A percentile compares a stretch with the other conserved stretches of the same genome.
phyloP scores from a whole-genome alignment of 306 rosid genomes.

The Sophora flavescens region DNA sequence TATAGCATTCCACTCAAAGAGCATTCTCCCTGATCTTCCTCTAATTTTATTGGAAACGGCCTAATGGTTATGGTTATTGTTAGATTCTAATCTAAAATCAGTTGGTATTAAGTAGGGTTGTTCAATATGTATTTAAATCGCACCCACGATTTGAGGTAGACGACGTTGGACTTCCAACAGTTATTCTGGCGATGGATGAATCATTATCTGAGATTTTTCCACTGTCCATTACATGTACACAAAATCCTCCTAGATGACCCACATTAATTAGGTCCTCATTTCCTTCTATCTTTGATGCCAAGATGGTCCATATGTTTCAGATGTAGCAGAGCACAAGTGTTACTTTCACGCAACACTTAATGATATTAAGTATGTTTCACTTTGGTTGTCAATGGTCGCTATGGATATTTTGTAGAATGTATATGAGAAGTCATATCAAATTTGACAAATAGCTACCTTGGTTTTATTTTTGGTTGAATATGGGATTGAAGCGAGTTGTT shows the following conservation, averaged over 20 bases:
- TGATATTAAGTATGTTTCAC: neutral
- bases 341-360: neutral
- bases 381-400: neutral
- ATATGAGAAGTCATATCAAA: conserved; percentile 26
- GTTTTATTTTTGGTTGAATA: neutral
- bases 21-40: neutral
- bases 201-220: neutral
- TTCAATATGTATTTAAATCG: too few relatives aligned
- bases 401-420: neutral
- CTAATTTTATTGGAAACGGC: neutral
- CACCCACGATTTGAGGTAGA: too few relatives aligned
- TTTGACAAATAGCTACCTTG: neutral
- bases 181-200: too few relatives aligned
- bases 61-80: neutral
- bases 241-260: neutral
- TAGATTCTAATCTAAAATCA: too few relatives aligned
- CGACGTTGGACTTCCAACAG: too few relatives aligned
- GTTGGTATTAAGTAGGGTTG: too few relatives aligned
- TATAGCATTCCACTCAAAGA: too few relatives aligned
- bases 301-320: neutral
- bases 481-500: neutral
- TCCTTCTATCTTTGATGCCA: neutral
- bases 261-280: conserved; percentile 6
- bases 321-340: neutral
- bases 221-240: neutral